These are phyloP conservation scores for Mycena amicta DNA, from an alignment of 768 basidiomycete species.

Conservation along the genomic window DNA sequence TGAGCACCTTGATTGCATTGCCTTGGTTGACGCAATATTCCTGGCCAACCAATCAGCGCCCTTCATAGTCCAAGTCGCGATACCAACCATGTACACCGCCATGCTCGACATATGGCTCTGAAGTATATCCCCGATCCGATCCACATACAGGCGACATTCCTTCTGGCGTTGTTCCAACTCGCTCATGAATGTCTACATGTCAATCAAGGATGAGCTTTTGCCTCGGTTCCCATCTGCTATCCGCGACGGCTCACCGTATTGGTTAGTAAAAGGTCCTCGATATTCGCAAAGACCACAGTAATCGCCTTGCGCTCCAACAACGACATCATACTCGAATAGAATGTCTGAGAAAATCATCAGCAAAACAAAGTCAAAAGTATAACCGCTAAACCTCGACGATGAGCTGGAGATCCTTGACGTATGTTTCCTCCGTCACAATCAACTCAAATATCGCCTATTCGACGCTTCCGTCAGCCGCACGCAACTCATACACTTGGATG, in stretches of 20 bases:
- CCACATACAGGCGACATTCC: conserved; percentile 88
- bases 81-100: conserved; percentile 79
- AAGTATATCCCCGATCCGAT: conserved; percentile 85
- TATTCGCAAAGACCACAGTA: conserved; percentile 86
- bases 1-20: conserved; percentile 74
- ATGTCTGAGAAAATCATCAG: conserved; percentile 54
- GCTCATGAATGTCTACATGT: conserved; percentile 73
- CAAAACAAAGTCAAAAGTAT: background rate
- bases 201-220: background rate
- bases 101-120: conserved; percentile 74
- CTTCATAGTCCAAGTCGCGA: no score
- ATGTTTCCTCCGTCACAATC: conserved; percentile 86
- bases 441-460: conserved; percentile 95
- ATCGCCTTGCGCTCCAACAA: conserved; percentile 76
- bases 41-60: no score
- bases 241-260: conserved; percentile 65
- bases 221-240: background rate
- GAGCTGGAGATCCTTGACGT: conserved; percentile 89
- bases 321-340: conserved; percentile 78
- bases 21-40: conserved; percentile 91
- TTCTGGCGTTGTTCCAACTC: conserved; percentile 90
- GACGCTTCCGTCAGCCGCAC: background rate
- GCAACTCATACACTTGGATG: background rate
- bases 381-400: conserved; percentile 82
- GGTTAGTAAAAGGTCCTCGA: conserved; percentile 88